Evolutionary conservation across 2,329 filamentous ascomycete species (phyloP), one percentile per base, ranked within the genome.

Genomic region (Fusarium sp.): DNA sequence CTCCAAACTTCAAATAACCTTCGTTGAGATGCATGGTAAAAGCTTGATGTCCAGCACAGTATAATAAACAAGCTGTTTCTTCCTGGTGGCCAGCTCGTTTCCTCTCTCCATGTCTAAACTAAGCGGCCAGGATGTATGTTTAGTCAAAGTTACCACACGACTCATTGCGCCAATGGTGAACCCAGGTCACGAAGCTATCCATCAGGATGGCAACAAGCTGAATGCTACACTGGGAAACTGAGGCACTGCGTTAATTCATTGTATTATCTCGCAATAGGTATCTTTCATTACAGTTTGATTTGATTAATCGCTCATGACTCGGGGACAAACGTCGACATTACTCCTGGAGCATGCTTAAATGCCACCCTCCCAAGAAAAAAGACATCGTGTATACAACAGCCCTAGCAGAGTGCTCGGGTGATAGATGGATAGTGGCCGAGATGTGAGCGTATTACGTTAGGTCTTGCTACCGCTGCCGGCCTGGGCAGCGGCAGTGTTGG

Each of bases 361-460:
- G 29, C 47, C 59, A 22, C 33, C 38, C 42, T 27, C 56, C 54
- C 56, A 33, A 74, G 42, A 20, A 52, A 22, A 50, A 18, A 45
- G 22, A 56, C 33, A 54, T 56, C 65, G 56, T 74, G 68, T 64
- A 60, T 66, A 42, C 59, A 62, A 63, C 11, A 36, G 20, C 42
- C 68, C 50, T 20, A 58, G n/a, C 22, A 62, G 29, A 18, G 13
- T 27, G 29, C 36, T 52, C 35, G 52, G 36, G 42, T 42, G 25
- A 31, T 33, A 36, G 20, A 58, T 31, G 42, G 47, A 52, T 18
- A n/a, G 27, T 59, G 45, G 42, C 58, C 50, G 29, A 58, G 66
- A 64, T 66, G 68, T 66, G 36, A 45, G 69, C 68, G 27, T 47
- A 56, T 56, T 73, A 47, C 22, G 42, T 47, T 27, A 69, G 47